Base-by-base conservation (phyloP, 805 yeast genomes). In the Jamesozyma piceae region DNA sequence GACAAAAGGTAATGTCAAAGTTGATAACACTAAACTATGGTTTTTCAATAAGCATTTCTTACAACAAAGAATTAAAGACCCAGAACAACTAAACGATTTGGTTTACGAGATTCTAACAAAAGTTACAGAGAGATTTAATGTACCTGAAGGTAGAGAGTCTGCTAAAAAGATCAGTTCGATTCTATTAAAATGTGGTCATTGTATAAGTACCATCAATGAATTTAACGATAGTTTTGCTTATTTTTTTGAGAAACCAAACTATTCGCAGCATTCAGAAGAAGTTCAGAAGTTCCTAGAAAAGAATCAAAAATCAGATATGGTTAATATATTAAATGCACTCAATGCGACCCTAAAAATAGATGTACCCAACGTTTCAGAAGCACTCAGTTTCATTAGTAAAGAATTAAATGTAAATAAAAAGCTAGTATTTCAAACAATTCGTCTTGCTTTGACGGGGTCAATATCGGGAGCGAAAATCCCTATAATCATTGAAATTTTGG, bases 1-100 rank as follows among this genome's bases (percentile, higher is more conserved):
- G 51, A 90, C 97, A 11, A 87, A 78, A 54, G 97, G 98, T 1
- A 89, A 89, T 63, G 94, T 95, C 14, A 90, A 88, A 58, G 96
- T 92, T 6, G 88, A 84, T 49, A 79, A 77, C 45, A 71, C 73
- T 42, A 90, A 92, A 60, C 69, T 92, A 42, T 67, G 70, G 50
- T 84, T 66, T 58, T 84, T 92, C 65, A 89, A 92, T 62, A 85
- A 83, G 53, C 73, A 71, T 45, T 86, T 83, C 56, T 62, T 88
- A 32, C 62, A 63, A 4, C 48, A 59, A 32, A 67, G 68, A 41
- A 54, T 85, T 14, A 52, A 57, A 1, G 63, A 72, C 30, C 64
- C 68, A 0, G 51, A 38, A 1, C 44, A 47, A 21, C 61, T 75
- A 6, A 51, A 61, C 1, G 54, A 63, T 4, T 54, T 75, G 5